Conservation (phyloP, 495 filamentous ascomycete species). For the Aspergillus funiculosus region DNA sequence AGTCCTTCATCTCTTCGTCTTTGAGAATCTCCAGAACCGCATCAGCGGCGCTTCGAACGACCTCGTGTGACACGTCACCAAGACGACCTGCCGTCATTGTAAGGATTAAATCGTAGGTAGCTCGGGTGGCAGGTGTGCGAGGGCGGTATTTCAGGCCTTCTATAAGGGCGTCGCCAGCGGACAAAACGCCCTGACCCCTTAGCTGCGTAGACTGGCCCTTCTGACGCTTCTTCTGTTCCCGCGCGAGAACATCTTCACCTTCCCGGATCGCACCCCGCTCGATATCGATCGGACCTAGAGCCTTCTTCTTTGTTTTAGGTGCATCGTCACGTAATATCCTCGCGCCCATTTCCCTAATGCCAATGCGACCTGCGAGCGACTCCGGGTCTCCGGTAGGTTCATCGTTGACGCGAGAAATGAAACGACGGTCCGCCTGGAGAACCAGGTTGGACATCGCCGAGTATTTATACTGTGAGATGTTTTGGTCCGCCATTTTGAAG, state of each 20-base stretch:
- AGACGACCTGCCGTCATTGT: slow-evolving; percentile 83
- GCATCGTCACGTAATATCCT: slow-evolving; percentile 71
- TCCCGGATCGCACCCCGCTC: slow-evolving; percentile 76
- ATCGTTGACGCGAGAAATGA: slow-evolving; percentile 84
- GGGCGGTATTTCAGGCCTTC: slow-evolving; percentile 85
- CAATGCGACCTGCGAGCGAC: slow-evolving; percentile 88
- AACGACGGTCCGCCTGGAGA: slow-evolving; percentile 96
- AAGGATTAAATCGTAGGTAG: slow-evolving; percentile 92
- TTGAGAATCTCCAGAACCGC: slow-evolving; percentile 87
- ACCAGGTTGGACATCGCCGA: slow-evolving; percentile 99
- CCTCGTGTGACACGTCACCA: slow-evolving; percentile 87
- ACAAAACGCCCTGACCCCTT: slow-evolving; percentile 74
- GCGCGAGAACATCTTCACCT: slow-evolving; percentile 78
- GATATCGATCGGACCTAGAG: slow-evolving; percentile 56
- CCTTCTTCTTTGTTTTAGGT: slow-evolving; percentile 69
- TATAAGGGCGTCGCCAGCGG: slow-evolving; percentile 76
- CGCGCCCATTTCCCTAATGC: slow-evolving; percentile 89
- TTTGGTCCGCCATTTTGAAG: slow-evolving; percentile 78
- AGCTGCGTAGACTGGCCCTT: slow-evolving; percentile 63
- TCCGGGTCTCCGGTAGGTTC: slow-evolving; percentile 97
- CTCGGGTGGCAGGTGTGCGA: slow-evolving; percentile 83
- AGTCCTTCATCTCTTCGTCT: slow-evolving; percentile 92
- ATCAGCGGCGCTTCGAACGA: slow-evolving; percentile 93
- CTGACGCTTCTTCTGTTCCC: slow-evolving; percentile 84
- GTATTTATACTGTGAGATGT: slow-evolving; percentile 99